phyloP scores from a whole-genome alignment of 2,329 filamentous ascomycete species.

The Davidsoniella neocaledoniae region DNA sequence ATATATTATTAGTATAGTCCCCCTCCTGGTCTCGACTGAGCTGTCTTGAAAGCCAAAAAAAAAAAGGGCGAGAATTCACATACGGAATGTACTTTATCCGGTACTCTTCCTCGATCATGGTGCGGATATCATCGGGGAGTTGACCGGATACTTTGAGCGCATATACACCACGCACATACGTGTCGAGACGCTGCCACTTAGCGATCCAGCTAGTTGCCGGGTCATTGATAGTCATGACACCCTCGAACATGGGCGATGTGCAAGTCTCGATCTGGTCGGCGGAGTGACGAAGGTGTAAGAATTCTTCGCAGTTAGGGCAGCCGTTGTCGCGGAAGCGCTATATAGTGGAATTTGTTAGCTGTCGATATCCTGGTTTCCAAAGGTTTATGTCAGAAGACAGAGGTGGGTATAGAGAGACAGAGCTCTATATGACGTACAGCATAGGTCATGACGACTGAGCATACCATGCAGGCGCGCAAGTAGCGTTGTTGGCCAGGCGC shows the following conservation, averaged over 20 bases:
- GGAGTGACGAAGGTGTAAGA: conserved; percentile 67
- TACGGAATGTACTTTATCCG: conserved; percentile 50
- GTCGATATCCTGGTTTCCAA: neutral
- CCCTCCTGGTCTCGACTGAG: conserved; percentile 17
- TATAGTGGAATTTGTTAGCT: conserved; percentile 4
- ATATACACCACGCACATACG: conserved; percentile 78
- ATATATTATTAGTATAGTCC: neutral
- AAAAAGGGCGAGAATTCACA: conserved; percentile 19
- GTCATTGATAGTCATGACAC: conserved; percentile 69
- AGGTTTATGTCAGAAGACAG: conserved; percentile 4
- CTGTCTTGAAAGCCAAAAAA: conserved; percentile 23
- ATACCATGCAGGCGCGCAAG: conserved; percentile 96
- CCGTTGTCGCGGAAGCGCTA: conserved; percentile 74
- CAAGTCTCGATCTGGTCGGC: conserved; percentile 75
- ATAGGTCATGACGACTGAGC: conserved; percentile 79
- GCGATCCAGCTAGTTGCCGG: conserved; percentile 83
- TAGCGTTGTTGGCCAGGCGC: conserved; percentile 62
- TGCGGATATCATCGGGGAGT: conserved; percentile 47
- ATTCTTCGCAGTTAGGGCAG: conserved; percentile 92
- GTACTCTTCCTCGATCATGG: conserved; percentile 44
- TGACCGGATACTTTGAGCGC: conserved; percentile 87
- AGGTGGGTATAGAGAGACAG: conserved; percentile 6
- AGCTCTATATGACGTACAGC: conserved; percentile 32
- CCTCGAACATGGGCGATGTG: conserved; percentile 93
- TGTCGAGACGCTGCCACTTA: conserved; percentile 85